Evolutionary conservation across 1,139 yeast genomes (phyloP), one percentile per base, ranked within the genome.

Genomic region (Hanseniaspora sp.): DNA sequence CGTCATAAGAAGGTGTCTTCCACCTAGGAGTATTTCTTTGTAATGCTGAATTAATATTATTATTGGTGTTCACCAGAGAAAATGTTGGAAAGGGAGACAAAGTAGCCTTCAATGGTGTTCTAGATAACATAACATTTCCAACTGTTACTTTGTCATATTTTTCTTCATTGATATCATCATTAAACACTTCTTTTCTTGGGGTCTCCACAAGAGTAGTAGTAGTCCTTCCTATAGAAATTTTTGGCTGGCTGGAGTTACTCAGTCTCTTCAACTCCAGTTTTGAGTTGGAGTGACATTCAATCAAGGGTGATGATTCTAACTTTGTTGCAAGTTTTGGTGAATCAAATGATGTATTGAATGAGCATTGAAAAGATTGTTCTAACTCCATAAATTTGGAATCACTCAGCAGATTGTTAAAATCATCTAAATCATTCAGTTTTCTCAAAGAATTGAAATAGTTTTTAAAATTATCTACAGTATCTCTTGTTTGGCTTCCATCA

Each of bases 1-100:
- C 69, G 52, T 67, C 69, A 42, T 65, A 64, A 4, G 66, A 64
- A 28, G 70, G 70, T 9, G 69, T 66, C 56, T 65, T 67, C 67
- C 67, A 64, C 55, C 60, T 66, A 41, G 56, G 56, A 7, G 56
- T 53, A 15, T 46, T 40, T 33, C 15, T 51, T 15, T 48, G 53
- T 5, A 48, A 11, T 8, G 37, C 11, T 29, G 31, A 12, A 30
- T 33, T 18, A 33, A 30, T 2, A 35, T 47, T 18, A 23, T 47
- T 47, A 12, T 18, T 17, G n/a, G 35, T 48, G 7, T 48, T 48
- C 30, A 37, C 8, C n/a, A 18, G 18, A 3, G 33, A 37, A 37
- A 18, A 33, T 40, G 15, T 29, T 28, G 29, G 43, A n/a, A 44
- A 51, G n/a, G 54, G 54, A 3, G 54, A 51, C 9, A 47, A 30